Percentiles rank a stretch among this genome's conserved stretches.
phyloP scores from a whole-genome alignment of 2,329 filamentous ascomycete genomes.

The Nothopassalora personata region DNA sequence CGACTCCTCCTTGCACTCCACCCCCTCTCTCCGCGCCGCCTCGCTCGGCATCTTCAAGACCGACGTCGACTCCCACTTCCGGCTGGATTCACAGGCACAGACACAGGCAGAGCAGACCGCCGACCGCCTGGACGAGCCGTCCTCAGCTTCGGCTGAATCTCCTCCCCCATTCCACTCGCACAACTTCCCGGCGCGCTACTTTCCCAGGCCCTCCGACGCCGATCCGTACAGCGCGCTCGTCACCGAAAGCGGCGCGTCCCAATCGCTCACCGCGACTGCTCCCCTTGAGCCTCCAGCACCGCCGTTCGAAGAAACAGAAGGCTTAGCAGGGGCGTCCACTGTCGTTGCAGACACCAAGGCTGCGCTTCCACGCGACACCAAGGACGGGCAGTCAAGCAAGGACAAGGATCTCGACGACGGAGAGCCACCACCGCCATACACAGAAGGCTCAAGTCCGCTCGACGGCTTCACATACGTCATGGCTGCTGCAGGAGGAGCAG shows the following conservation, averaged over 20 bases:
- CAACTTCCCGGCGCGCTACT: constrained; percentile 58
- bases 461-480: constrained; percentile 93
- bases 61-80: constrained; percentile 30
- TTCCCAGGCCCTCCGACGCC: constrained; percentile 44
- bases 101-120: constrained; percentile 8
- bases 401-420: constrained; percentile 69
- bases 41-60: constrained; percentile 22
- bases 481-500: constrained; percentile 92
- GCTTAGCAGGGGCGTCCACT: constrained; percentile 44
- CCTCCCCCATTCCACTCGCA: constrained; percentile 62
- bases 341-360: constrained; percentile 73
- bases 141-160: constrained; percentile 44
- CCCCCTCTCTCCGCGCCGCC: constrained; percentile 28
- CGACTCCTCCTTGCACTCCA: constrained; percentile 29
- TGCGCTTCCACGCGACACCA: constrained; percentile 74
- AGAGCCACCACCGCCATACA: constrained; percentile 93
- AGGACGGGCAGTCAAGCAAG: constrained; percentile 69
- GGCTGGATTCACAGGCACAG: constrained; percentile 16
- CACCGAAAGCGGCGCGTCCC: constrained; percentile 27
- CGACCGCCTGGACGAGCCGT: constrained; percentile 23
- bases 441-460: constrained; percentile 88
- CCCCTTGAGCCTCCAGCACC: constrained; percentile 29
- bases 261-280: constrained; percentile 39
- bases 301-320: constrained; percentile 38
- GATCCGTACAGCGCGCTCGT: constrained; percentile 44